Evolutionary conservation across 2,329 filamentous ascomycete genomes (phyloP).

Genomic region (Ophiostoma sp.): DNA sequence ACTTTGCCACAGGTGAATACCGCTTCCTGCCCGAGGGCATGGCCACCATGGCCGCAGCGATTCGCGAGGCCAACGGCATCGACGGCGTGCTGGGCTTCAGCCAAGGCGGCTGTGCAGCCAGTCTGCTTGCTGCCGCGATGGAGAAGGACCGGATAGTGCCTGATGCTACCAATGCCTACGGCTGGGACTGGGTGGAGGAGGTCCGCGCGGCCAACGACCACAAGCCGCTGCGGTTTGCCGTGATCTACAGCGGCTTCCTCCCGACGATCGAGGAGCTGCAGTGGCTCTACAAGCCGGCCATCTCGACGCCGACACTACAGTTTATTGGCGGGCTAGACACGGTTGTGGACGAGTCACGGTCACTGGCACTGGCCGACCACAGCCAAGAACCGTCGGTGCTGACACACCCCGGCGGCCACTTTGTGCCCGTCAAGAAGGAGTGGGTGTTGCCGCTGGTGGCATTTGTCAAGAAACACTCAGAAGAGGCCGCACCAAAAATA

Average conservation of each 20-base stretch:
- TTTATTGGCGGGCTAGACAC: constrained; percentile 79
- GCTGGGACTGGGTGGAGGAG: constrained; percentile 39
- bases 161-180: constrained; percentile 20
- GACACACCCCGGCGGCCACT: constrained; percentile 83
- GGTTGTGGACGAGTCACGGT: constrained; percentile 75
- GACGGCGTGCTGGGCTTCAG: constrained; percentile 79
- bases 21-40: constrained; percentile 65
- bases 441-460: constrained; percentile 65
- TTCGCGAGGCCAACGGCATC: constrained; percentile 59
- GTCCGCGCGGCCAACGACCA: constrained; percentile 47
- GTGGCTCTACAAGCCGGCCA: constrained; percentile 68
- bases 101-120: constrained; percentile 69
- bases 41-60: constrained; percentile 52
- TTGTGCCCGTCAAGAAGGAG: constrained; percentile 76
- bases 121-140: constrained; percentile 65
- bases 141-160: constrained; percentile 41
- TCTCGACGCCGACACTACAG: constrained; percentile 73
- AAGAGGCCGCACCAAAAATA: constrained; percentile 17
- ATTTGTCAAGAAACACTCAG: constrained; percentile 31
- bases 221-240: constrained; percentile 58
- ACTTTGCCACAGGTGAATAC: constrained; percentile 61
- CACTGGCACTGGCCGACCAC: constrained; percentile 59
- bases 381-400: constrained; percentile 52
- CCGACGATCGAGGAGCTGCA: constrained; percentile 56
- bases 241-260: constrained; percentile 72